Percentiles rank a stretch among this genome's conserved stretches.
These are phyloP conservation scores for Coemansia sp. DNA, from an alignment of 371 early-diverging fungal genomes.

Conservation along the genomic window DNA sequence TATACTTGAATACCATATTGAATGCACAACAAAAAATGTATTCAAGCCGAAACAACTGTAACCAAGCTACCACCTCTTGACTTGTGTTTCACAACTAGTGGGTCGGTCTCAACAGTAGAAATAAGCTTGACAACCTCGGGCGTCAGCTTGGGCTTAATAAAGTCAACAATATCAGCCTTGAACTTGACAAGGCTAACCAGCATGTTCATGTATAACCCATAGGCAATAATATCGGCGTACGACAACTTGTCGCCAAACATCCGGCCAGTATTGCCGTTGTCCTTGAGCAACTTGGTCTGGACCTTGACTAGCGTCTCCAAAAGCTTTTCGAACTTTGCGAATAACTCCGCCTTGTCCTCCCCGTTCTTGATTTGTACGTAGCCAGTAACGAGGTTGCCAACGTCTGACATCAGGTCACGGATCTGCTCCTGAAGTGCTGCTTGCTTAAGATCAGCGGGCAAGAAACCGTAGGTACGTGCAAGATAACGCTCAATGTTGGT, in stretches of 20 bases:
- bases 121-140: conserved; percentile 27
- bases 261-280: conserved; percentile 49
- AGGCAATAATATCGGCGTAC: conserved; percentile 33
- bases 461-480: conserved; percentile 51
- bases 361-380: neutral
- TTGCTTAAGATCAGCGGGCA: conserved; percentile 33
- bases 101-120: conserved; percentile 16
- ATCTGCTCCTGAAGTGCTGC: conserved; percentile 46
- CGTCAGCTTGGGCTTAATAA: conserved; percentile 10
- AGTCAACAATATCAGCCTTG: neutral
- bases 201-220: conserved; percentile 19
- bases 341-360: conserved; percentile 3
- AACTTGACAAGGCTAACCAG: neutral
- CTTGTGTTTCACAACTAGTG: neutral
- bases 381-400: neutral
- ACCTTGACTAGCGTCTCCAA: conserved; percentile 6
- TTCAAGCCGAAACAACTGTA: neutral
- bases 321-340: neutral
- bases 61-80: neutral
- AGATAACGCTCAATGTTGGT: conserved; percentile 59
- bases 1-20: neutral
- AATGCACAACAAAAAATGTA: neutral
- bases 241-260: conserved; percentile 44
- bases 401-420: conserved; percentile 10
- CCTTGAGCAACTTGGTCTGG: conserved; percentile 26